A percentile compares a stretch with the other conserved stretches of the same genome.
phyloP scores from a whole-genome alignment of 2,329 filamentous ascomycete genomes.

The Aphanoascus verrucosus region DNA sequence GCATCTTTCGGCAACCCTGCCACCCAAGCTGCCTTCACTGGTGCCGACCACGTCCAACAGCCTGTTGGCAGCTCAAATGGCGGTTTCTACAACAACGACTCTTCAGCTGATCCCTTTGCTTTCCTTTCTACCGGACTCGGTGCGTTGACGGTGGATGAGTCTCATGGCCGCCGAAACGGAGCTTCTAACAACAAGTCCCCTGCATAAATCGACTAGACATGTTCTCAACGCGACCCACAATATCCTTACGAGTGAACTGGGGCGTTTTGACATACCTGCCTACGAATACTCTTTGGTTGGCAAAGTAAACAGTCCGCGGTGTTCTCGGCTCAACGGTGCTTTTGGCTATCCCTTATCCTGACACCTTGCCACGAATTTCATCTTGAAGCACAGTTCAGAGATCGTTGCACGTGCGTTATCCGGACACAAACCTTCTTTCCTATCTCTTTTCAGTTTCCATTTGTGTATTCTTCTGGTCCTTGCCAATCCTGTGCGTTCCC shows the following conservation, averaged over 20 bases:
- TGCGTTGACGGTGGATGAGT: slow-evolving; percentile 46
- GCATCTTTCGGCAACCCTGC: slow-evolving; percentile 87
- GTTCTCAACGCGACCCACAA: neutral
- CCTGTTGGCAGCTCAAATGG: slow-evolving; percentile 68
- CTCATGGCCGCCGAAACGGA: slow-evolving; percentile 37
- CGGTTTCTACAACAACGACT: slow-evolving; percentile 51
- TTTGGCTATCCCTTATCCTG: neutral
- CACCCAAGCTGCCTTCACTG: slow-evolving; percentile 88
- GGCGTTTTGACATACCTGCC: neutral
- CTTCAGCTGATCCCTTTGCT: slow-evolving; percentile 51
- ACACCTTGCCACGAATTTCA: neutral
- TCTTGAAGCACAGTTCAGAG: neutral
- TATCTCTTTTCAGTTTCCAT: neutral
- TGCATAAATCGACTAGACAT: slow-evolving; percentile 21
- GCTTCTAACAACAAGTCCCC: slow-evolving; percentile 38
- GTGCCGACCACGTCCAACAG: slow-evolving; percentile 68
- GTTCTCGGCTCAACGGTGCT: neutral
- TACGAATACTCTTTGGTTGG: neutral
- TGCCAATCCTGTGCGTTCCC: slow-evolving; percentile 6
- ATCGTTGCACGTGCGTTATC: neutral
- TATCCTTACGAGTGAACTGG: neutral
- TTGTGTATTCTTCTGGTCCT: slow-evolving; percentile 8
- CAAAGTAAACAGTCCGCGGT: neutral
- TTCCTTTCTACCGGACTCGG: slow-evolving; percentile 53
- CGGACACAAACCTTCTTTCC: neutral